Base-by-base conservation (phyloP, 805 yeast species). In the Lipomyces yamadae region DNA sequence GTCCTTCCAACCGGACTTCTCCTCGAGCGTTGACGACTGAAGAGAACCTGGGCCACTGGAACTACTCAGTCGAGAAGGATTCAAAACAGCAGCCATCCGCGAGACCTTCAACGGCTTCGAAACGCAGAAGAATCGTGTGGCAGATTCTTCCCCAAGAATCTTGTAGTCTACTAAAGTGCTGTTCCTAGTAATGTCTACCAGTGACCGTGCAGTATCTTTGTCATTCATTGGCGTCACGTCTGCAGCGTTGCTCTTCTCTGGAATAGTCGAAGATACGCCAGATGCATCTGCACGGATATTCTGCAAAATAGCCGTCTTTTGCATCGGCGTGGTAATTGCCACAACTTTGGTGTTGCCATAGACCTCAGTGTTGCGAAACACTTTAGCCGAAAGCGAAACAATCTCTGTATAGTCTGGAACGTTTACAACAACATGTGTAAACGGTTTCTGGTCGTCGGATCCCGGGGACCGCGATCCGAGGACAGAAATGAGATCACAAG, bases 351-450 rank as follows among this genome's bases (percentile, higher is more conserved):
- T 65, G 15, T 57, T 56, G 24, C 57, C 48, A 66, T 64, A 63
- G 50, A 64, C 56, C 61, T 63, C 50, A 4, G 58, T n/a, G 53
- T 68, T 65, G 52, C 62, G 18, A 56, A 70, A 59, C 11, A 66
- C 62, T 33, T 56, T 59, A 30, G 64, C 57, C 3, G 75, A 58
- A 35, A 71, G 45, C 10, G 64, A 56, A 11, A 69, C 64, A 18
- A 71, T 65, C 37, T 65, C 72, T 11, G 67, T 65, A 15, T 66
- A 65, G 37, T 72, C 75, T 15, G 60, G 62, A 10, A 74, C 67
- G 64, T 74, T 74, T n/a, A 75, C 56, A 34, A 76, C 71, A 18
- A 75, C 68, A 66, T 76, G 78, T 10, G 76, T 76, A 72, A 75
- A 75, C 13, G 70, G 59, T 33, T 32, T 56, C 2, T 55, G 35